Percentiles rank a stretch among this genome's conserved stretches.
Conservation (phyloP, 805 yeast genomes). For the Tetrapisispora phaffii region DNA sequence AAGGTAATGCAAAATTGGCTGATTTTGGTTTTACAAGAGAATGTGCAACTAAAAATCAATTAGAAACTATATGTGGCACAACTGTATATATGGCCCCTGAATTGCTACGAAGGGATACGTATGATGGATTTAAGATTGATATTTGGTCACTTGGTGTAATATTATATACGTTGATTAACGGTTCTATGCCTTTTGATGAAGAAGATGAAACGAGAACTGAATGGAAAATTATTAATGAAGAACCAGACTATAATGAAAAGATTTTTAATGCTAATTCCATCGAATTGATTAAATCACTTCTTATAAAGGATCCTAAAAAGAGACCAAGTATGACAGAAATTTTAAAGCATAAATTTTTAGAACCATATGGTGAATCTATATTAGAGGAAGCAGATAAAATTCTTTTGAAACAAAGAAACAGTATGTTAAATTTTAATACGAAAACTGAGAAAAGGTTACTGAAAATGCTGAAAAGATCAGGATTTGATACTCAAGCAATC, state of each 20-base stretch:
- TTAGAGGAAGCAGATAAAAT: conserved; percentile 33
- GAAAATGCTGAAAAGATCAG: conserved; percentile 47
- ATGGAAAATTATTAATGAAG: conserved; percentile 49
- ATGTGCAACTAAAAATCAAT: conserved; percentile 41
- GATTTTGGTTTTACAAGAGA: conserved; percentile 95
- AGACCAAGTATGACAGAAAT: conserved; percentile 53
- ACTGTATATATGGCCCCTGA: conserved; percentile 97
- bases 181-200: conserved; percentile 88
- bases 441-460: conserved; percentile 54
- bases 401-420: conserved; percentile 29
- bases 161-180: conserved; percentile 71
- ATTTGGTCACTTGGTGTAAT: conserved; percentile 91
- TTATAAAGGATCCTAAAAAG: conserved; percentile 53
- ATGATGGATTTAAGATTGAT: conserved; percentile 74
- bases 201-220: conserved; percentile 57
- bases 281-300: conserved; percentile 41
- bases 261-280: conserved; percentile 40
- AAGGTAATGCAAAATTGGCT: conserved; percentile 59
- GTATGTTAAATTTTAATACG: conserved; percentile 41
- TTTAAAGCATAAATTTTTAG: conserved; percentile 41
- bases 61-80: conserved; percentile 88
- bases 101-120: conserved; percentile 53
- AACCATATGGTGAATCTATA: conserved; percentile 35
- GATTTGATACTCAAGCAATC: conserved; percentile 54
- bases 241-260: conserved; percentile 46